A percentile compares a stretch with the other conserved stretches of the same genome.
Conservation (phyloP, 768 basidiomycete genomes). For the Pisolithus microcarpus region DNA sequence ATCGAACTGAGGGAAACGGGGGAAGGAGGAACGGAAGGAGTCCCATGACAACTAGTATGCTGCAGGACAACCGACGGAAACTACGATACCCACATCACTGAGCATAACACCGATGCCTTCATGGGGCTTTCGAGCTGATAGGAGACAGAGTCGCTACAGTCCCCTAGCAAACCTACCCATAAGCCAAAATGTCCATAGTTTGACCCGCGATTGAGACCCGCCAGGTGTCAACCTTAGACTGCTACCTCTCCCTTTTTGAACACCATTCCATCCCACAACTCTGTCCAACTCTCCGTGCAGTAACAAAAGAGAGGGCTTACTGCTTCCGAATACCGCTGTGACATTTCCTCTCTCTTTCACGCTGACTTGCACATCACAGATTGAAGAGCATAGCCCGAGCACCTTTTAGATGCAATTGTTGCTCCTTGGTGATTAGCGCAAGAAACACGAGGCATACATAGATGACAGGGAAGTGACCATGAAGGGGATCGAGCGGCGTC, state of each 20-base stretch:
- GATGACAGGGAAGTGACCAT: slow-evolving; percentile 40
- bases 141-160: background rate
- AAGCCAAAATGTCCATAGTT: background rate
- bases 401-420: slow-evolving; percentile 36
- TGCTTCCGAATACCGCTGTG: background rate
- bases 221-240: slow-evolving; percentile 11
- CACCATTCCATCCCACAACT: slow-evolving; percentile 29
- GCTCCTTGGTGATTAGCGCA: slow-evolving; percentile 36
- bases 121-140: background rate
- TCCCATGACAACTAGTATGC: too few relatives aligned
- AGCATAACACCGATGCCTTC: too few relatives aligned
- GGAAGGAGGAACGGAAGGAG: too few relatives aligned
- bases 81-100: too few relatives aligned
- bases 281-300: slow-evolving; percentile 25
- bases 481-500: slow-evolving; percentile 35
- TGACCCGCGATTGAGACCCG: too few relatives aligned
- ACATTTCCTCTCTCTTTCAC: background rate
- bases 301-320: slow-evolving; percentile 20
- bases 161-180: background rate
- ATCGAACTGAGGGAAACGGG: too few relatives aligned
- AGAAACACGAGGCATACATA: slow-evolving; percentile 42
- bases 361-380: too few relatives aligned
- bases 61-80: too few relatives aligned
- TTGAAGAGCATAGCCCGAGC: slow-evolving; percentile 35
- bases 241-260: slow-evolving; percentile 27